phyloP scores from a whole-genome alignment of 805 yeast species.

The Cephaloascus fragrans region DNA sequence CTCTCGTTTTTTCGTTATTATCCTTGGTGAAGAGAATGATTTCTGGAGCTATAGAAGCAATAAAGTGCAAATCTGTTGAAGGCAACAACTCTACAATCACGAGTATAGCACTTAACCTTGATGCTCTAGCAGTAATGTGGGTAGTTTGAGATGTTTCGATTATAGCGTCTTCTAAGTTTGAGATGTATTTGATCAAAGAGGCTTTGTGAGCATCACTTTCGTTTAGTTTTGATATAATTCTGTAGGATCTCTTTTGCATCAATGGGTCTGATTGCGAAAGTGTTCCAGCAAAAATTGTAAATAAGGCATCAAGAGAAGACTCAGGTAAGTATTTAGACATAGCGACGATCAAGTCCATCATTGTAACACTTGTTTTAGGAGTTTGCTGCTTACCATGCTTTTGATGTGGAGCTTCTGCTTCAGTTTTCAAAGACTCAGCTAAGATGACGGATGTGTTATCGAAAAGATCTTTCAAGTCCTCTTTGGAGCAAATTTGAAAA shows the following conservation, averaged over 20 bases:
- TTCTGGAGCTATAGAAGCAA: slow-evolving; percentile 79
- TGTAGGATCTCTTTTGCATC: slow-evolving; percentile 83
- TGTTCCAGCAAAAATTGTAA: slow-evolving; percentile 68
- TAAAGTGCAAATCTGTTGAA: slow-evolving; percentile 52
- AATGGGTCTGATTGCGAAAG: slow-evolving; percentile 49
- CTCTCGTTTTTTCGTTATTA: slow-evolving; percentile 85
- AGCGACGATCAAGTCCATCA: slow-evolving; percentile 85
- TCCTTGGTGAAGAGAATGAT: slow-evolving; percentile 87
- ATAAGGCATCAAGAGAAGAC: slow-evolving; percentile 60
- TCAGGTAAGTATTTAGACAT: slow-evolving; percentile 79
- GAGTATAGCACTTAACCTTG: slow-evolving; percentile 64
- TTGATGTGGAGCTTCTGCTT: slow-evolving; percentile 19
- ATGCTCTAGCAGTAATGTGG: slow-evolving; percentile 67
- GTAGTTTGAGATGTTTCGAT: slow-evolving; percentile 47
- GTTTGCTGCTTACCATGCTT: slow-evolving; percentile 22
- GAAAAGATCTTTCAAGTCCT: slow-evolving; percentile 67
- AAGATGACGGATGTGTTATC: slow-evolving; percentile 77
- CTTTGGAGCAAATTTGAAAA: slow-evolving; percentile 55
- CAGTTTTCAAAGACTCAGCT: slow-evolving; percentile 63
- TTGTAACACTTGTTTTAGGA: slow-evolving; percentile 61
- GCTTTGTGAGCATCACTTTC: slow-evolving; percentile 58
- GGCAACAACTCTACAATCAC: slow-evolving; percentile 58
- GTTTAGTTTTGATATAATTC: slow-evolving; percentile 60
- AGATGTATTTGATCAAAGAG: slow-evolving; percentile 42
- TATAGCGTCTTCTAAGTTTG: slow-evolving; percentile 51